phyloP scores from a whole-genome alignment of 1,139 yeast genomes.

The Magnusiomyces suaveolens region DNA sequence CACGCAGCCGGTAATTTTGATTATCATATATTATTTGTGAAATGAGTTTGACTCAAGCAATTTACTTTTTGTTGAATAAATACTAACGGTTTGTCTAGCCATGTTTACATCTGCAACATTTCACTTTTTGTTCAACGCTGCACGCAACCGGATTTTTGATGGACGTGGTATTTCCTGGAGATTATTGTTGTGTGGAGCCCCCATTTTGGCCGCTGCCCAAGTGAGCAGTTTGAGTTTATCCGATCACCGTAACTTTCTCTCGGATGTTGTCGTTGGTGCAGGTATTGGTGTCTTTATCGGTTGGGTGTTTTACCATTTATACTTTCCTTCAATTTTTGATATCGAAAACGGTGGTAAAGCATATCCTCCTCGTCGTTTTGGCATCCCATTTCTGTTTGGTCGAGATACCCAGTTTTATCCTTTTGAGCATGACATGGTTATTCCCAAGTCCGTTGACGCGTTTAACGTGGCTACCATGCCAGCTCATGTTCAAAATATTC shows the following conservation, averaged over 20 bases:
- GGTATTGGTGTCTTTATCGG: slow-evolving; percentile 8
- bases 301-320: slow-evolving; percentile 5
- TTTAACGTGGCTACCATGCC: not conserved
- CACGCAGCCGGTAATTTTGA: slow-evolving; percentile 8
- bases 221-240: slow-evolving; percentile 5
- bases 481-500: not conserved
- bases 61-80: not conserved
- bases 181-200: not conserved
- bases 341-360: slow-evolving; percentile 8
- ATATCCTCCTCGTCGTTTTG: slow-evolving; percentile 10
- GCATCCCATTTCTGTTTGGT: slow-evolving; percentile 6
- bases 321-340: slow-evolving; percentile 10
- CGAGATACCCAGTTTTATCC: not conserved
- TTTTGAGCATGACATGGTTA: slow-evolving; percentile 2
- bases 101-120: slow-evolving; percentile 6
- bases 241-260: slow-evolving; percentile 8
- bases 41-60: not conserved
- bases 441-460: not conserved
- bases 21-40: not conserved
- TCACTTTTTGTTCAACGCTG: slow-evolving; percentile 9
- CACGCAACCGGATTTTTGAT: slow-evolving; percentile 8
- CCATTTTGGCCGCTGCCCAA: slow-evolving; percentile 4
- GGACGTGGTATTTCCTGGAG: slow-evolving; percentile 6
- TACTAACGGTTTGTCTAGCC: too few species aligned
- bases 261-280: slow-evolving; percentile 9